These are phyloP conservation scores for Arthromyces matolae DNA, from an alignment of 768 basidiomycete species.

Conservation along the genomic window DNA sequence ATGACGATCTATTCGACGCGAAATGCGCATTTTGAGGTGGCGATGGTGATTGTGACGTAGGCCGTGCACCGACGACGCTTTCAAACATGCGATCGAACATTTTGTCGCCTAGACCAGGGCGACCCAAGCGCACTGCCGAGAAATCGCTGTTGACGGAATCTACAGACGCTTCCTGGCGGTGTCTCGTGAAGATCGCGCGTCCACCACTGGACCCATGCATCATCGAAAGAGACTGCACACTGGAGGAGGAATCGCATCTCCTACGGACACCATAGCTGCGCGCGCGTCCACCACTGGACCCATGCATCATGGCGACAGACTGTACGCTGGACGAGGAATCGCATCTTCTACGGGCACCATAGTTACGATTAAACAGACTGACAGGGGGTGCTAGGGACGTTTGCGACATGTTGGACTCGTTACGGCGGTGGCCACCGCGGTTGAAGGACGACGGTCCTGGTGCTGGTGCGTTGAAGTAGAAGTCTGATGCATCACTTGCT, in stretches of 20 bases:
- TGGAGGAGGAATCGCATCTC: constrained; percentile 56
- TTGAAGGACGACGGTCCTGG: constrained; percentile 36
- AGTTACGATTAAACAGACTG: constrained; percentile 70
- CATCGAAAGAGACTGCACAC: constrained; percentile 53
- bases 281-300: constrained; percentile 50
- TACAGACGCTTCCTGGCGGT: constrained; percentile 51
- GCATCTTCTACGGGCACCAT: constrained; percentile 44
- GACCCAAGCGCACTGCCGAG: constrained; percentile 51
- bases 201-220: constrained; percentile 50
- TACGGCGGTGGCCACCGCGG: constrained; percentile 50
- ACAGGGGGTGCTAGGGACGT: constrained; percentile 60
- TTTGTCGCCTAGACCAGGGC: constrained; percentile 81
- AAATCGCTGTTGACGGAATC: constrained; percentile 69
- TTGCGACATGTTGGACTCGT: constrained; percentile 59
- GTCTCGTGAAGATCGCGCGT: constrained; percentile 57
- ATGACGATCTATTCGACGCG: constrained; percentile 38
- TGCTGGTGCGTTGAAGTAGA: constrained; percentile 57
- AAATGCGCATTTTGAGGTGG: constrained; percentile 47
- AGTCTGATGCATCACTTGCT: constrained; percentile 75
- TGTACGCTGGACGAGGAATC: constrained; percentile 59
- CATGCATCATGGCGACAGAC: constrained; percentile 56
- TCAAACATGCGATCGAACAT: constrained; percentile 61
- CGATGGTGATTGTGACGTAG: constrained; percentile 63
- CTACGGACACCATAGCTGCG: constrained; percentile 51
- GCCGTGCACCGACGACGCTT: constrained; percentile 34